Conservation (phyloP, 208 protist genomes). For the Trypanosoma rangeli region DNA sequence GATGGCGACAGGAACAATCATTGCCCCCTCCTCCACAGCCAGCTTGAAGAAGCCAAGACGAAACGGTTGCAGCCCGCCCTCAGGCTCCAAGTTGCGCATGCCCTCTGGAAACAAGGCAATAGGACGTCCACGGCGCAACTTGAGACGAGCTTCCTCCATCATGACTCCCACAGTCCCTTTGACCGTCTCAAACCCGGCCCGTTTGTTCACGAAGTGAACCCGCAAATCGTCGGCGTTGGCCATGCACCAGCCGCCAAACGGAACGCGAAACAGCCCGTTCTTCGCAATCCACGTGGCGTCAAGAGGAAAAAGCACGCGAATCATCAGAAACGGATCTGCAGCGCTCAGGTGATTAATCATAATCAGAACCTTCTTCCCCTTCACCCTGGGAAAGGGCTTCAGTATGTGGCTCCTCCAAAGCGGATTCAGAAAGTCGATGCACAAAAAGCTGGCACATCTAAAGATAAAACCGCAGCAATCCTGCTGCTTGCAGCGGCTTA, state of each 20-base stretch:
- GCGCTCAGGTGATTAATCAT: constrained; percentile 88
- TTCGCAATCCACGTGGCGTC: constrained; percentile 86
- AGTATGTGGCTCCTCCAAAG: constrained; percentile 76
- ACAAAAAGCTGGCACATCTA: constrained; percentile 54
- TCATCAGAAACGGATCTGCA: constrained; percentile 76
- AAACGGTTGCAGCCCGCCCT: constrained; percentile 67
- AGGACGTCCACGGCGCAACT: constrained; percentile 72
- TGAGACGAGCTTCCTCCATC: constrained; percentile 71
- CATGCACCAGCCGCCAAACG: constrained; percentile 83
- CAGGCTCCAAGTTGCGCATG: constrained; percentile 64
- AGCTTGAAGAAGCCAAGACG: constrained; percentile 83
- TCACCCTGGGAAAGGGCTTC: constrained; percentile 61
- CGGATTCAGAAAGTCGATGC: constrained; percentile 73
- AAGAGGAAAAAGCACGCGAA: constrained; percentile 67
- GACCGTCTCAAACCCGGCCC: constrained; percentile 64
- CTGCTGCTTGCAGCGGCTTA: constrained; percentile 44
- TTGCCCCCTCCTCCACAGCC: constrained; percentile 71
- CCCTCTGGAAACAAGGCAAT: constrained; percentile 89
- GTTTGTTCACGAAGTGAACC: constrained; percentile 78
- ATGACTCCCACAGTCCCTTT: constrained; percentile 78
- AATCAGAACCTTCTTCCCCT: constrained; percentile 67
- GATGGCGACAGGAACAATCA: constrained; percentile 79
- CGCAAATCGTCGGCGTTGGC: constrained; percentile 73
- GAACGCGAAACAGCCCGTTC: constrained; percentile 73
- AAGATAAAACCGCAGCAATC: constrained; percentile 84